Evolutionary conservation across 2,329 filamentous ascomycete genomes (phyloP), one percentile per base, ranked within the genome.

Genomic region (Nemania sp.): DNA sequence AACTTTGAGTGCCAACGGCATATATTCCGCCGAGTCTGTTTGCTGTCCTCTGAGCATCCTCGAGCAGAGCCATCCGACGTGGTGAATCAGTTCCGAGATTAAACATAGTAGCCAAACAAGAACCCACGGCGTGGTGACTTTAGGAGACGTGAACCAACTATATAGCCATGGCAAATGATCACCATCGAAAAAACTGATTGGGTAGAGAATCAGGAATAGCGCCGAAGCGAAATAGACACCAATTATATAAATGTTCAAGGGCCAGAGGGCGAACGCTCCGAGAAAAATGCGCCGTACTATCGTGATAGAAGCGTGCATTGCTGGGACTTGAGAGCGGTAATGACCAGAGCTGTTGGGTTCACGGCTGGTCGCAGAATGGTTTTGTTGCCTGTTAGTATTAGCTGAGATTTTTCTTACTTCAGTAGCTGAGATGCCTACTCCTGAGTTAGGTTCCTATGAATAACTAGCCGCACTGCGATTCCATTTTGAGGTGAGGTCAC

Each of bases 301-400:
- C 51, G 26, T 32, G 7, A 53, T 29, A 53, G 24, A 53, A 26
- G 24, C 18, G 26, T 53, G 51, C 51, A 53, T 53, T 53, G 51
- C 18, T 53, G 20, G 32, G 24, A 53, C 26, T 53, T 32, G 51
- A 53, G 51, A 53, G 27, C 27, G 26, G 51, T 53, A 53, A 35
- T 32, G 51, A 32, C 51, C 51, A 32, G 51, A 53, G n/a, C 41
- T 45, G 24, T 53, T 32, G 51, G 51, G 27, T 53, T 53, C 51
- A 35, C 2, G n/a, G 51, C 32, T 53, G 51, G 51, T 53, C 51
- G 51, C 26, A 26, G 32, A 53, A 53, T 32, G 51, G 51, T 29
- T 32, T 32, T 18, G 51, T 53, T 18, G 51, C 51, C 51, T 53
- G 51, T 53, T 53, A 53, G 51, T 53, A 26, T 53, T 53, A 53